Base-by-base conservation (phyloP, 805 yeast species). In the Saccharomycopsis capsularis region DNA sequence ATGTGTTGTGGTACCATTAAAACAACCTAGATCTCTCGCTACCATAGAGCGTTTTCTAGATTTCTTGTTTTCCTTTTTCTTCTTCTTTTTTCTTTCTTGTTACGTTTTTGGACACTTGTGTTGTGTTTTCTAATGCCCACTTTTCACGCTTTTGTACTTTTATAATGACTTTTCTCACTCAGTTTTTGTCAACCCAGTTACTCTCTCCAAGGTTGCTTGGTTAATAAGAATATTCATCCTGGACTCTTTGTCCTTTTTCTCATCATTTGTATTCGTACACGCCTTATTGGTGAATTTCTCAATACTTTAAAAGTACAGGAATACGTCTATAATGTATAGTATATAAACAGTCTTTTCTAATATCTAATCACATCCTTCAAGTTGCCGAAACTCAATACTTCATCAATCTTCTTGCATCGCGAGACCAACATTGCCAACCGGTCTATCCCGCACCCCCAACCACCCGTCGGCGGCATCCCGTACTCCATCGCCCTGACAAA, bases 361-460 rank as follows among this genome's bases (percentile, higher is more conserved):
- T 85, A 90, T 56, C 70, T 74, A 27, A 75, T 63, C 4, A 85
- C 93, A 63, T 85, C 90, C 32, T 78, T 75, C 3, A 88, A 59
- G 42, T 76, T 76, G 0, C 95, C 96, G 64, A 88, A 88, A 0
- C 83, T 68, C 30, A 88, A 63, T 1, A 88, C 95, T 11, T 77
- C 76, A 46, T 83, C 91, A 16, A 93, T 89, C 25, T 95, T 69
- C 19, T 68, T 68, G 37, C 74, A 65, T 0, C 77, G 81, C 3
- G 84, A 74, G 29, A 91, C 66, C 18, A 87, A 63, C 97, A 91
- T 88, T 46, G 82, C 80, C 64, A 91, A 68, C 76, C 99, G 85
- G 72, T 91, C 99, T 59, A 91, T 90, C 78, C 99, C 99, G 73
- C 95, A 84, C 61, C 99, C 99, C 98, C 98, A 91, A 60, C 99